A percentile compares a stretch with the other conserved stretches of the same genome.
These are phyloP conservation scores for Bacterosira constricta DNA, from an alignment of 108 stramenopile species.

Conservation along the genomic window DNA sequence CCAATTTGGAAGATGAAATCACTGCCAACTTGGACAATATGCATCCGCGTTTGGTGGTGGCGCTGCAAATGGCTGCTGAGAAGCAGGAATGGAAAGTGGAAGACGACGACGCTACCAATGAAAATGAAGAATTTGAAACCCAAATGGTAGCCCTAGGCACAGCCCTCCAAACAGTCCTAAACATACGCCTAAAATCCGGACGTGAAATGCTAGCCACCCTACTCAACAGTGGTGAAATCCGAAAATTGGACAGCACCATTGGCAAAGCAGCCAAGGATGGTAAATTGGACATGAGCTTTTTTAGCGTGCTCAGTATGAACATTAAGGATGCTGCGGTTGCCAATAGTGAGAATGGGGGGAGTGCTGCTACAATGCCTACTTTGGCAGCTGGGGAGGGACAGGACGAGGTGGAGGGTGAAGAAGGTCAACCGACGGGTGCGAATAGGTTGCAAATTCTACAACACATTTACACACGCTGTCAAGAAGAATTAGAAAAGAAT, in stretches of 20 bases:
- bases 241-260: slow-evolving; percentile 81
- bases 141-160: slow-evolving; percentile 48
- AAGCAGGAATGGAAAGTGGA: slow-evolving; percentile 37
- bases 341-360: slow-evolving; percentile 8
- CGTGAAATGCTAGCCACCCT: slow-evolving; percentile 57
- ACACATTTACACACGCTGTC: slow-evolving; percentile 87
- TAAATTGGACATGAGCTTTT: slow-evolving; percentile 82
- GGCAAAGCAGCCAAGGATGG: slow-evolving; percentile 75
- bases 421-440: slow-evolving; percentile 36
- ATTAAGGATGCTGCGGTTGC: slow-evolving; percentile 65
- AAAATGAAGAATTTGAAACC: slow-evolving; percentile 25
- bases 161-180: slow-evolving; percentile 58
- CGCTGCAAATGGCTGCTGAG: slow-evolving; percentile 41
- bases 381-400: slow-evolving; percentile 13
- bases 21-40: slow-evolving; percentile 36
- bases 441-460: slow-evolving; percentile 74
- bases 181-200: slow-evolving; percentile 57
- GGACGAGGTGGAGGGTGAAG: slow-evolving; percentile 30
- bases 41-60: slow-evolving; percentile 43
- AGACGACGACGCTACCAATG: slow-evolving; percentile 5
- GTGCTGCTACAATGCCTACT: background rate
- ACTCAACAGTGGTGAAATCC: slow-evolving; percentile 78
- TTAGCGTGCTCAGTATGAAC: slow-evolving; percentile 80
- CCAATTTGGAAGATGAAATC: slow-evolving; percentile 27
- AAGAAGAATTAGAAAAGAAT: slow-evolving; percentile 85